A percentile compares a stretch with the other conserved stretches of the same genome.
Evolutionary conservation across 179 eudicot species (phyloP).

Genomic region (Vitellaria paradoxa): DNA sequence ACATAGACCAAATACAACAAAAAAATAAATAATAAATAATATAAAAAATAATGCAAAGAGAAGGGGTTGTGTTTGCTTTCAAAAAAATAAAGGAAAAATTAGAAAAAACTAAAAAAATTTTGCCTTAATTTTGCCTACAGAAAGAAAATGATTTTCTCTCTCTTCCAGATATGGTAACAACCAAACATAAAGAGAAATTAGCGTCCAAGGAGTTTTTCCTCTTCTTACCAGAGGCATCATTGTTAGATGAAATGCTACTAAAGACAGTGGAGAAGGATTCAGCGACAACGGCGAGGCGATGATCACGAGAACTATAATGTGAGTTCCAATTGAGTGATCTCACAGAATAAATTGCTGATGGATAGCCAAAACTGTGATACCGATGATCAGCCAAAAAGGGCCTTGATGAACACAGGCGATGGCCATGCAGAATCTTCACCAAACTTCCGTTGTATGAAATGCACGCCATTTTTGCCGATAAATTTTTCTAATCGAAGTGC

Average conservation of each 20-base stretch:
- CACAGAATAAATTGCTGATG: no score
- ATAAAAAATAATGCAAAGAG: background rate
- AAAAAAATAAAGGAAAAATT: background rate
- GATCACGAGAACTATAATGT: no score
- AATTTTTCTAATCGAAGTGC: no score
- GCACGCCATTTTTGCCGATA: no score
- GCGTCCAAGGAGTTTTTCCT: background rate
- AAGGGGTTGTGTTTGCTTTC: background rate
- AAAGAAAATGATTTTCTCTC: background rate
- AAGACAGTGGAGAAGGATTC: slow-evolving; percentile 6
- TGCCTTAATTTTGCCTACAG: no score
- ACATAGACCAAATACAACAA: background rate
- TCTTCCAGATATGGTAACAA: background rate
- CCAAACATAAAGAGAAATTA: background rate
- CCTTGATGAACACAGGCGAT: no score
- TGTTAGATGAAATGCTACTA: slow-evolving; percentile 13
- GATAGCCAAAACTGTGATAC: no score
- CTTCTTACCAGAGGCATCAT: slow-evolving; percentile 25
- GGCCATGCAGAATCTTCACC: no score
- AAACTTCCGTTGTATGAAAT: no score
- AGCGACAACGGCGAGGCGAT: no score
- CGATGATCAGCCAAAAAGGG: no score
- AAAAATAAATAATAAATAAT: background rate
- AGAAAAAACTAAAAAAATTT: slow-evolving; percentile 7
- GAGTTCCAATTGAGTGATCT: no score